phyloP scores from a whole-genome alignment of 192 early-diverging fungal species.

The Geranomyces variabilis region DNA sequence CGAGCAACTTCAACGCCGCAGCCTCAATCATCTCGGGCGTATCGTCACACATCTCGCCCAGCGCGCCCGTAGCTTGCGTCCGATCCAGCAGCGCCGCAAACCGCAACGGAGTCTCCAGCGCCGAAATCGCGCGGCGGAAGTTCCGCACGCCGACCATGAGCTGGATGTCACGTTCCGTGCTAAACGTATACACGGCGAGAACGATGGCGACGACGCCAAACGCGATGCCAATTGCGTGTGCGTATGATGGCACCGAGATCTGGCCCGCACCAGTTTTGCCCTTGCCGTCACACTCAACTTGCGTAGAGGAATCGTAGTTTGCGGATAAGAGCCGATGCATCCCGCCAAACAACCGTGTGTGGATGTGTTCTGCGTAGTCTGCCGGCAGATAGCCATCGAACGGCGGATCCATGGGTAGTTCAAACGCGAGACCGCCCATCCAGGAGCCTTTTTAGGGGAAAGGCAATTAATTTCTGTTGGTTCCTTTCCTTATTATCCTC shows the following conservation, averaged over 20 bases:
- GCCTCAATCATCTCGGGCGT: neutral
- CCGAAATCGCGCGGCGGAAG: neutral
- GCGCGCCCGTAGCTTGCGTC: neutral
- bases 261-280: neutral
- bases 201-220: neutral
- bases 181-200: neutral
- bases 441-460: neutral
- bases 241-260: neutral
- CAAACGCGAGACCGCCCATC: neutral
- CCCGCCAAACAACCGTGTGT: neutral
- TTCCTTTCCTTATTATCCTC: too few species aligned
- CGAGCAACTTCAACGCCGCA: neutral
- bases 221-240: neutral
- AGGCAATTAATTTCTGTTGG: too few species aligned
- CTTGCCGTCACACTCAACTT: neutral
- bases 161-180: neutral
- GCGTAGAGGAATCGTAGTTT: neutral
- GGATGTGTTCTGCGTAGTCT: neutral
- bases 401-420: neutral
- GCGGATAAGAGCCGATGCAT: neutral
- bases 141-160: neutral
- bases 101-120: neutral
- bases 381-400: neutral
- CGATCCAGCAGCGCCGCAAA: conserved; percentile 1
- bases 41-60: neutral